These are phyloP conservation scores for Solanum microdontum DNA, from an alignment of 257 asterid genomes.

Conservation along the genomic window DNA sequence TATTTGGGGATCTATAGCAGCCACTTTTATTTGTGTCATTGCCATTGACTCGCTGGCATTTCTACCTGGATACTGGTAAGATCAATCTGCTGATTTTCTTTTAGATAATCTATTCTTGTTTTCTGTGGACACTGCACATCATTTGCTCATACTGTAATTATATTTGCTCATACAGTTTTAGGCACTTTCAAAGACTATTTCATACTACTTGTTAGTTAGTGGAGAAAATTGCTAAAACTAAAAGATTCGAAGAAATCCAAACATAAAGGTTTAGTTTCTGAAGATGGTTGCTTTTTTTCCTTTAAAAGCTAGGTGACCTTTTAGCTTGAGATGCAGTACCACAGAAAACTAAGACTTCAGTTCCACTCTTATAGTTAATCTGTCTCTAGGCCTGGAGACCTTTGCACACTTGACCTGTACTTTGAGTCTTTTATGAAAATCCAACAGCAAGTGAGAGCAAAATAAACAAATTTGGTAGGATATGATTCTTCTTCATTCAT, in stretches of 20 bases:
- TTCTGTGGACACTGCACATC: neutral
- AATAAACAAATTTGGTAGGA: neutral
- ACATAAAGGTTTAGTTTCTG: neutral
- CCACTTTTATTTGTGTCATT: constrained; percentile 72
- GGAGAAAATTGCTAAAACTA: neutral
- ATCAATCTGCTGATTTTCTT: neutral
- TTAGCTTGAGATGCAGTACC: neutral
- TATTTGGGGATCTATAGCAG: constrained; percentile 83
- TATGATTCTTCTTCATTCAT: neutral
- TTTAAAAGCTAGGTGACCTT: neutral
- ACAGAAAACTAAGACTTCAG: neutral
- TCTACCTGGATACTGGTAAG: constrained; percentile 90
- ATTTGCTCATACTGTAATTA: neutral
- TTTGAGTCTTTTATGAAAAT: neutral
- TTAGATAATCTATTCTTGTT: neutral
- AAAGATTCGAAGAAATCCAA: neutral
- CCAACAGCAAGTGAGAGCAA: neutral
- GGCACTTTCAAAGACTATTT: neutral
- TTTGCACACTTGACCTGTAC: neutral
- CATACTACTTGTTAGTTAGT: neutral
- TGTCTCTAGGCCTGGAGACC: neutral
- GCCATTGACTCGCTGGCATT: constrained; percentile 50
- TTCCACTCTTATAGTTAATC: neutral
- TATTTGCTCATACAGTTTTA: neutral
- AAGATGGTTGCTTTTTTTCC: neutral